A percentile compares a stretch with the other conserved stretches of the same genome.
phyloP scores from a whole-genome alignment of 169 alveolate genomes.

The Perkinsus olseni region DNA sequence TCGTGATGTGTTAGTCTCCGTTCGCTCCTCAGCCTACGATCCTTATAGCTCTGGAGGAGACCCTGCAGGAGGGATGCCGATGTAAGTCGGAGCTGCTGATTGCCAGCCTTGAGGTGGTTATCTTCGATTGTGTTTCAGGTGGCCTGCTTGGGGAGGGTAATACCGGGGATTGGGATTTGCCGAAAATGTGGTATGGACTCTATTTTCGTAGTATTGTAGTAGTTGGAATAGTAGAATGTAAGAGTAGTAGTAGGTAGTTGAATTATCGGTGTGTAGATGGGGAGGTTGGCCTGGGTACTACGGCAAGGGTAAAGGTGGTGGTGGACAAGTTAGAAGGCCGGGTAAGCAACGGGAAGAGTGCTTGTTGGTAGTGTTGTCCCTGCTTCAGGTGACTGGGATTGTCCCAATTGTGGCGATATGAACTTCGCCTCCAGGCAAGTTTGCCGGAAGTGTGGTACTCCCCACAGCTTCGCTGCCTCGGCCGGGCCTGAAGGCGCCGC shows the following conservation, averaged over 20 bases:
- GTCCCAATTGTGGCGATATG: background rate
- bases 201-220: no score
- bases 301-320: slow-evolving; percentile 3
- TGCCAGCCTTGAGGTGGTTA: no score
- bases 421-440: background rate
- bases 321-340: background rate
- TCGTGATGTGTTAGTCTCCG: background rate
- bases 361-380: background rate
- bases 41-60: background rate
- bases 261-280: background rate
- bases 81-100: background rate
- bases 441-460: background rate
- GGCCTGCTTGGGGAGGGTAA: slow-evolving; percentile 1
- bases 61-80: background rate
- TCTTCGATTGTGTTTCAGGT: background rate
- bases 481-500: background rate
- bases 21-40: background rate
- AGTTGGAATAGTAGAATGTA: no score
- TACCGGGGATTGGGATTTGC: background rate
- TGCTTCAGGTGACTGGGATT: background rate
- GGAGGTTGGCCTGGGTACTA: slow-evolving; percentile 1
- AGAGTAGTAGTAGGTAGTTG: background rate
- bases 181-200: no score
- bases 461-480: background rate
- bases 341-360: background rate